Conservation (phyloP, 1,284 basidiomycete genomes). For the Austropuccinia psidii region DNA sequence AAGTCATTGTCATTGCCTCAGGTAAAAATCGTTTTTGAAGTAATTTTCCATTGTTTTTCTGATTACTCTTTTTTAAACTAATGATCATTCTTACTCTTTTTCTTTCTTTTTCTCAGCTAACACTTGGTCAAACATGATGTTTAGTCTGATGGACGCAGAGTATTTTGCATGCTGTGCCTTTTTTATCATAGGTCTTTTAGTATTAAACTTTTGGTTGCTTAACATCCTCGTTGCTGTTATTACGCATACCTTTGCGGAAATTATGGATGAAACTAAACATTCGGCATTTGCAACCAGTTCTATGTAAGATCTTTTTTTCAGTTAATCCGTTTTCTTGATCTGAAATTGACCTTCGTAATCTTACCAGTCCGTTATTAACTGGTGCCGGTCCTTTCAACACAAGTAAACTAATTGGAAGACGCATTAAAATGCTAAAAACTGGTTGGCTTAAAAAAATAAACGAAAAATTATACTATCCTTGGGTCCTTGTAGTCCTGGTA, state of each 20-base stretch:
- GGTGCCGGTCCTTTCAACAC: constrained; percentile 49
- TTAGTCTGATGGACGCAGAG: constrained; percentile 81
- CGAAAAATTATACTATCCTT: constrained; percentile 38
- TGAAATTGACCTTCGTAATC: background rate
- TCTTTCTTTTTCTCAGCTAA: constrained; percentile 38
- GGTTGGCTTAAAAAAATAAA: constrained; percentile 22
- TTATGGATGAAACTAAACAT: constrained; percentile 76
- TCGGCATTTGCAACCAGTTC: constrained; percentile 80
- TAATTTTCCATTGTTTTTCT: background rate
- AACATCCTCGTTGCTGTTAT: constrained; percentile 95
- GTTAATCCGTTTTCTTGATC: background rate
- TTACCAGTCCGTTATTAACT: constrained; percentile 26
- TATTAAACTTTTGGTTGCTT: constrained; percentile 53
- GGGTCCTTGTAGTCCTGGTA: constrained; percentile 56
- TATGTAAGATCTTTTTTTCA: constrained; percentile 40
- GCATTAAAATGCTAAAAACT: constrained; percentile 50
- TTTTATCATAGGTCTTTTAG: constrained; percentile 63
- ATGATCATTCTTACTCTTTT: constrained; percentile 11
- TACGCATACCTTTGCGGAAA: constrained; percentile 85
- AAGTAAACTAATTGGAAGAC: constrained; percentile 47
- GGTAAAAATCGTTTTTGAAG: constrained; percentile 52
- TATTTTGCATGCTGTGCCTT: constrained; percentile 79
- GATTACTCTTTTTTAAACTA: background rate
- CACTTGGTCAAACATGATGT: constrained; percentile 62
- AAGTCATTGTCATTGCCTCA: constrained; percentile 77